Base-by-base conservation (phyloP, 176 grass and related monocot species). In the Oryza meridionalis region DNA sequence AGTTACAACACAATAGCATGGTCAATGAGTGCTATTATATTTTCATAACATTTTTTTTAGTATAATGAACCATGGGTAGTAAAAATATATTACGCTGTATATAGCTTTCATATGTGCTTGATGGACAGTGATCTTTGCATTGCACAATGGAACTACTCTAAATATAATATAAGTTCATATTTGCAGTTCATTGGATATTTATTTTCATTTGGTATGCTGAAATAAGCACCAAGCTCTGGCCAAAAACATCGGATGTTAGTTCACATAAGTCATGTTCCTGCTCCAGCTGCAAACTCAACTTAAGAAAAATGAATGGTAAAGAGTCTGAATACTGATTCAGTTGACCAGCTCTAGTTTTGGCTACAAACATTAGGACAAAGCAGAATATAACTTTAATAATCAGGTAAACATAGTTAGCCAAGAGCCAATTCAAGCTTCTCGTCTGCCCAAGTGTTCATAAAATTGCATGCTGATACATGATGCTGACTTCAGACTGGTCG, bases 91-190 rank as follows among this genome's bases (percentile, higher is more conserved):
- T 42, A 67, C 65, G 42, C 11, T 71, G 50, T 69, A 51, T 70
- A 76, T 63, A 84, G 11, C 40, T 69, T 74, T 42, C 35, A 24
- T 27, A 76, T 68, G 46, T 81, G 40, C 17, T 69, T 35, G 37
- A 47, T 75, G 44, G 25, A 51, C 38, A 50, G 27, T 62, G 29
- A 75, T 80, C 50, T 29, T 69, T 84, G 26, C 65, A 75, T 69
- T 84, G 26, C 65, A 75, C 13, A 80, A 71, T 77, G 40, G 38
- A 72, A 14, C 49, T 70, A 76, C 35, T 59, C 13, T 31, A 88
- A 65, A 53, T 61, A 45, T 11, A 42, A 65, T 32, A 50, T 21
- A 21, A 19, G 51, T 58, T 58, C 51, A 21, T 17, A 58, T 7
- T 21, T 4, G 7, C n/a, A 72, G 70, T 46, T 81, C 47, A 42